A percentile compares a stretch with the other conserved stretches of the same genome.
These are phyloP conservation scores for Podaxis rugospora DNA, from an alignment of 768 basidiomycete genomes.

Conservation along the genomic window DNA sequence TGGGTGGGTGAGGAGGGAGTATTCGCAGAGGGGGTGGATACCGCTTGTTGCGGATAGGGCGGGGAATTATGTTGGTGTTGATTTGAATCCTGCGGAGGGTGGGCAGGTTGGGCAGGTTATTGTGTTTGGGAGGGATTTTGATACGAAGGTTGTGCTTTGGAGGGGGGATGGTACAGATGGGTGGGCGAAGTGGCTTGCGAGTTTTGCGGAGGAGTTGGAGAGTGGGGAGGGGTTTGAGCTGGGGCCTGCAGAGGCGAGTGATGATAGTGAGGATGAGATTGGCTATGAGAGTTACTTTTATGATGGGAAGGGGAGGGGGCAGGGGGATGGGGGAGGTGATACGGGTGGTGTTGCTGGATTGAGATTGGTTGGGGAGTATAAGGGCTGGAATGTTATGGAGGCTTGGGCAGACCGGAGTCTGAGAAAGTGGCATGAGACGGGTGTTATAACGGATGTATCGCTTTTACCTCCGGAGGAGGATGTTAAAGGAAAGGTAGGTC, in stretches of 20 bases:
- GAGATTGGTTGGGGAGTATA: slow-evolving; percentile 78
- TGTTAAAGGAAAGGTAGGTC: slow-evolving; percentile 40
- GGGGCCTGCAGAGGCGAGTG: slow-evolving; percentile 55
- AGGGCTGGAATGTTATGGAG: slow-evolving; percentile 90
- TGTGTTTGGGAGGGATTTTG: slow-evolving; percentile 98
- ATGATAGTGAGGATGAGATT: slow-evolving; percentile 77
- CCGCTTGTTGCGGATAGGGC: slow-evolving; percentile 91
- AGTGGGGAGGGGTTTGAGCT: slow-evolving; percentile 85
- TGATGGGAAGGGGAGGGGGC: slow-evolving; percentile 71
- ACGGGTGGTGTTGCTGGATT: slow-evolving; percentile 66
- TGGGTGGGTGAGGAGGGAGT: slow-evolving; percentile 82
- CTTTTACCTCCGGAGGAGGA: slow-evolving; percentile 35
- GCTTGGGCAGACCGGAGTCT: slow-evolving; percentile 91
- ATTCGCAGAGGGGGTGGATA: slow-evolving; percentile 95
- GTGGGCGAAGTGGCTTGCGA: slow-evolving; percentile 93
- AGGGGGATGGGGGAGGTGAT: slow-evolving; percentile 77
- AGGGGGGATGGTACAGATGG: slow-evolving; percentile 85
- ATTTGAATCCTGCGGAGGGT: slow-evolving; percentile 78
- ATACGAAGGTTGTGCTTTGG: slow-evolving; percentile 95
- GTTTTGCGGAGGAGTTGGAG: slow-evolving; percentile 91
- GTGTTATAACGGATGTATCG: slow-evolving; percentile 54
- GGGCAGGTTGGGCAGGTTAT: slow-evolving; percentile 91
- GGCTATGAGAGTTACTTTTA: slow-evolving; percentile 89
- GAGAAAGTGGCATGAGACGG: slow-evolving; percentile 80
- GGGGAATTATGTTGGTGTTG: slow-evolving; percentile 96